Evolutionary conservation across 202 grass and related monocot genomes (phyloP).

Genomic region (Digitaria exilis): DNA sequence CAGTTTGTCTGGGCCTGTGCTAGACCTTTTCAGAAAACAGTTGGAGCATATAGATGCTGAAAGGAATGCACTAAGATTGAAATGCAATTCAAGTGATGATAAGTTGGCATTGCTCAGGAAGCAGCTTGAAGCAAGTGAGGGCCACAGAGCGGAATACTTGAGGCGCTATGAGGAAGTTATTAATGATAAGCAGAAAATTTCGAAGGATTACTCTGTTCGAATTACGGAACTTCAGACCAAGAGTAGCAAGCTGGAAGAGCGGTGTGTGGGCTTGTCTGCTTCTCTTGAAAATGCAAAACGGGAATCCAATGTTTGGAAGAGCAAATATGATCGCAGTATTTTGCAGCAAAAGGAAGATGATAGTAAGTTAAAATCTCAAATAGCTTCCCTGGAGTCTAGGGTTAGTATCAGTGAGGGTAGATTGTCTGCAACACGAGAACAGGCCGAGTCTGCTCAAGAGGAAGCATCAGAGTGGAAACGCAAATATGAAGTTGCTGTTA

Average conservation of each 20-base stretch:
- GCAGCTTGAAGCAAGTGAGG: constrained; percentile 88
- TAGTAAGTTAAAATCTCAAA: constrained; percentile 74
- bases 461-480: constrained; percentile 98
- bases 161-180: constrained; percentile 88
- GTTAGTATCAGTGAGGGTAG: constrained; percentile 84
- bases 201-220: constrained; percentile 72
- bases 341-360: constrained; percentile 78
- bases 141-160: constrained; percentile 80
- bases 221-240: constrained; percentile 81
- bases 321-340: constrained; percentile 61
- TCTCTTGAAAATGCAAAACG: constrained; percentile 70
- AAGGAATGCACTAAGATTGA: constrained; percentile 67
- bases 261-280: constrained; percentile 64
- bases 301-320: constrained; percentile 83
- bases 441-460: constrained; percentile 92
- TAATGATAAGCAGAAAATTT: constrained; percentile 94
- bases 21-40: constrained; percentile 84
- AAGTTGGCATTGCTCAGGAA: constrained; percentile 75
- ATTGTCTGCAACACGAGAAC: constrained; percentile 85
- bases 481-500: constrained; percentile 79
- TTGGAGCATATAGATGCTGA: constrained; percentile 77
- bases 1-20: constrained; percentile 75
- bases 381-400: constrained; percentile 78
- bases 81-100: constrained; percentile 86
- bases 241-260: constrained; percentile 85